These are phyloP conservation scores for Epichloe uncinata DNA, from an alignment of 2,329 filamentous ascomycete species.

Conservation along the genomic window DNA sequence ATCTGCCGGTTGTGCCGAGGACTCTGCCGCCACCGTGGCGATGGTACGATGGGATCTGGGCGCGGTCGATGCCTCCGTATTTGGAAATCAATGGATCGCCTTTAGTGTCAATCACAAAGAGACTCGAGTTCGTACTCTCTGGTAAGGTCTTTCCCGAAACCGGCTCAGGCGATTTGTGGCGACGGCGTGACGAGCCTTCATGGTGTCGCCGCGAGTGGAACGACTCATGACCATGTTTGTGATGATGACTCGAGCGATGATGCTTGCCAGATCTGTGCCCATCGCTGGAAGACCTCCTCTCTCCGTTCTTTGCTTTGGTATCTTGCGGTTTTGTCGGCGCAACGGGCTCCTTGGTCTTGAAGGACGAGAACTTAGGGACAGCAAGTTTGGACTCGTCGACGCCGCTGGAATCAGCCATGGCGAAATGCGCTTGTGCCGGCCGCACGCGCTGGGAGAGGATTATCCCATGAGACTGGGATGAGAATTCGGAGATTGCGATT, in stretches of 20 bases:
- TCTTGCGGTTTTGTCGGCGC: constrained; percentile 21
- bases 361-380: constrained; percentile 60
- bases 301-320: constrained; percentile 7
- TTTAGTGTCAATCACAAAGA: constrained; percentile 54
- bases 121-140: constrained; percentile 10
- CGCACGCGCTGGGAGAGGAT: not conserved
- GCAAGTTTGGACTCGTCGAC: constrained; percentile 12
- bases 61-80: constrained; percentile 58
- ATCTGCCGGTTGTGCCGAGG: constrained; percentile 47
- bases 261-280: constrained; percentile 6
- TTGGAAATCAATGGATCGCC: constrained; percentile 64
- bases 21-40: constrained; percentile 56
- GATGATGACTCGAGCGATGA: too few species aligned
- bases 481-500: too few species aligned
- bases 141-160: constrained; percentile 1
- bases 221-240: not conserved
- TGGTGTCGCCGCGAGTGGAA: not conserved
- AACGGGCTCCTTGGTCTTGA: constrained; percentile 32
- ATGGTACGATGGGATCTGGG: constrained; percentile 57
- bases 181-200: not conserved
- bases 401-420: constrained; percentile 15
- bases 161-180: not conserved
- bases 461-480: not conserved
- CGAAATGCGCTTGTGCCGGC: not conserved
- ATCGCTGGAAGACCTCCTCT: constrained; percentile 5